These are phyloP conservation scores for Rosa lucieae DNA, from an alignment of 306 rosid genomes.

Conservation along the genomic window DNA sequence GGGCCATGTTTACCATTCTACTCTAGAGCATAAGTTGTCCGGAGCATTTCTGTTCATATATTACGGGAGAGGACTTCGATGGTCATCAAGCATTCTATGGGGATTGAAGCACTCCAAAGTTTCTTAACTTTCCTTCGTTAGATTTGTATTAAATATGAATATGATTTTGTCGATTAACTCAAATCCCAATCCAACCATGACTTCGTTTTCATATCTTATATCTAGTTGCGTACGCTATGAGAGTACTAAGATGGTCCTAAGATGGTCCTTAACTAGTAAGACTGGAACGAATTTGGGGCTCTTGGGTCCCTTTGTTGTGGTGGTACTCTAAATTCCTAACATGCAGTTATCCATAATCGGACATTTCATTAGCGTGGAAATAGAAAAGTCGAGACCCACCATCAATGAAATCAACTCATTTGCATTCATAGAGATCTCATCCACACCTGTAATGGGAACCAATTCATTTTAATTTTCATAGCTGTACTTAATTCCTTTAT, in stretches of 20 bases:
- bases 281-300: neutral
- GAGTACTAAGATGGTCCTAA: neutral
- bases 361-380: neutral
- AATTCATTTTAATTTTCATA: neutral
- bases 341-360: neutral
- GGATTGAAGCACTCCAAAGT: no score
- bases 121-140: no score
- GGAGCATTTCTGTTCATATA: no score
- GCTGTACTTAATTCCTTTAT: neutral
- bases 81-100: neutral
- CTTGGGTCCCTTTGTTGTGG: neutral
- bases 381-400: neutral
- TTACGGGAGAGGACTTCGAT: neutral
- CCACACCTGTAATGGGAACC: neutral
- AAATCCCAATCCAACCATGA: neutral
- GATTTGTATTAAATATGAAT: neutral
- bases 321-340: neutral
- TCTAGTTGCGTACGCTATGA: neutral
- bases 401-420: neutral
- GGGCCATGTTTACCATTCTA: no score
- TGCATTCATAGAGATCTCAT: neutral
- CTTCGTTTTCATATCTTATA: neutral
- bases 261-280: neutral
- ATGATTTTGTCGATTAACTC: neutral
- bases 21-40: no score